Base-by-base conservation (phyloP, 805 yeast genomes). In the Blastobotrys robertii region DNA sequence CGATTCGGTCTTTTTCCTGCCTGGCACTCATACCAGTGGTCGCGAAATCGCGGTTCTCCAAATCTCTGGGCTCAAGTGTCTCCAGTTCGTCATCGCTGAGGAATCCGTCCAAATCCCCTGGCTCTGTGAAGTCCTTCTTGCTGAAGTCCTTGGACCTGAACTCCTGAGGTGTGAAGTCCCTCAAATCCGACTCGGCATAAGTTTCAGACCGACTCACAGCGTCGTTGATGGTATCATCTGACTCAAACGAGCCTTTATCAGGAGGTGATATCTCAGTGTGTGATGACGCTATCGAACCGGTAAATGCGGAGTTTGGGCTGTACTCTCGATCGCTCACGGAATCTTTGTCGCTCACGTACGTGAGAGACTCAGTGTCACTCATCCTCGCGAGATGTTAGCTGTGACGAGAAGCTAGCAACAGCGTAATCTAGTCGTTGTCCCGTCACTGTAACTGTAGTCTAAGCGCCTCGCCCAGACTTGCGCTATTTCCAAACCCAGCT, bases 1-100 rank as follows among this genome's bases (percentile, higher is more conserved):
- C 49, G n/a, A 46, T 40, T 5, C 16, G 34, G 3, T 28, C 19
- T 15, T 22, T 22, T 25, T 41, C 43, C 34, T 41, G 25, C 25
- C 31, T 13, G 3, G 32, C 39, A 8, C 43, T 39, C 4, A 34
- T 35, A 8, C 28, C 22, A 4, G 25, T 19, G 6, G 25, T 19
- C 25, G 25, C 6, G 25, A 19, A 19, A 19, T 34, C 37, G 16
- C 22, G 19, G 22, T 34, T 15, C 15, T 34, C 37, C 15, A 14
- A 11, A 14, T 13, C 37, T 10, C 15, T 16, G 6, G n/a, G 11
- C 5, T 13, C 19, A 14, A 34, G 16, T 4, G 13, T 13, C n/a
- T 11, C 13, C 4, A 10, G 19, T 13, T 13, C 37, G 3, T 10
- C 37, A 10, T 34, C 16, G 16, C 16, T 16, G 7, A 34, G 16